Conservation (phyloP, 768 basidiomycete genomes). For the Leccinum rimulosum region DNA sequence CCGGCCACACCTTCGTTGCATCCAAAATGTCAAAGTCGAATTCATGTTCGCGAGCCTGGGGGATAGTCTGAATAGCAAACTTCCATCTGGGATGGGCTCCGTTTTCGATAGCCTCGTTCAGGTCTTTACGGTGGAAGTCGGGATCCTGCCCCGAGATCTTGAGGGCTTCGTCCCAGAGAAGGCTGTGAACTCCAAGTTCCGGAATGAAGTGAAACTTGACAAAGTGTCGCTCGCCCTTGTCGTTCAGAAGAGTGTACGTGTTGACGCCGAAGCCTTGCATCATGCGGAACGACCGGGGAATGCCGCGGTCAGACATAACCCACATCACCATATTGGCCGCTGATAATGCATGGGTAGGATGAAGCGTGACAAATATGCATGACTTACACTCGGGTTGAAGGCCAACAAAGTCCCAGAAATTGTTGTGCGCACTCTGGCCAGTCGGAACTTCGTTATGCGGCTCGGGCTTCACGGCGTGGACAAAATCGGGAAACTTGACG, state of each 20-base stretch:
- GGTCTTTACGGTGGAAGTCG: constrained; percentile 86
- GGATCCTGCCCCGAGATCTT: constrained; percentile 85
- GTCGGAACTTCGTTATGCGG: constrained; percentile 78
- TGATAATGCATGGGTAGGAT: constrained; percentile 25
- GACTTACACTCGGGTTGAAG: constrained; percentile 61
- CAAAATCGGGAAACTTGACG: constrained; percentile 82
- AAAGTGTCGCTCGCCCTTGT: constrained; percentile 64
- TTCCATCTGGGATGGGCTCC: constrained; percentile 77
- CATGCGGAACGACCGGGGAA: constrained; percentile 84
- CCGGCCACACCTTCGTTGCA: constrained; percentile 83
- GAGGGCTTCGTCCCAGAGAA: constrained; percentile 89
- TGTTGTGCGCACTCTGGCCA: constrained; percentile 73
- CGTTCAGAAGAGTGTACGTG: constrained; percentile 74
- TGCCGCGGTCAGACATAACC: constrained; percentile 80
- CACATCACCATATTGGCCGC: constrained; percentile 79
- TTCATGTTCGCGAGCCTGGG: constrained; percentile 69
- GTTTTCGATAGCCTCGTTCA: constrained; percentile 76
- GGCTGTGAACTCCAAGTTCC: constrained; percentile 77
- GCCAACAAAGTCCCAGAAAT: constrained; percentile 83
- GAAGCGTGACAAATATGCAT: not conserved
- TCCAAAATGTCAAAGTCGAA: constrained; percentile 90
- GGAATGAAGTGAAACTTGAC: constrained; percentile 89
- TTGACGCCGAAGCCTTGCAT: constrained; percentile 92
- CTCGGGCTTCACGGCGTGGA: constrained; percentile 85
- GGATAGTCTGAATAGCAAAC: constrained; percentile 63